Percentiles rank a stretch among this genome's conserved stretches.
These are phyloP conservation scores for Leccinum subgranulosum DNA, from an alignment of 768 basidiomycete genomes.

Conservation along the genomic window DNA sequence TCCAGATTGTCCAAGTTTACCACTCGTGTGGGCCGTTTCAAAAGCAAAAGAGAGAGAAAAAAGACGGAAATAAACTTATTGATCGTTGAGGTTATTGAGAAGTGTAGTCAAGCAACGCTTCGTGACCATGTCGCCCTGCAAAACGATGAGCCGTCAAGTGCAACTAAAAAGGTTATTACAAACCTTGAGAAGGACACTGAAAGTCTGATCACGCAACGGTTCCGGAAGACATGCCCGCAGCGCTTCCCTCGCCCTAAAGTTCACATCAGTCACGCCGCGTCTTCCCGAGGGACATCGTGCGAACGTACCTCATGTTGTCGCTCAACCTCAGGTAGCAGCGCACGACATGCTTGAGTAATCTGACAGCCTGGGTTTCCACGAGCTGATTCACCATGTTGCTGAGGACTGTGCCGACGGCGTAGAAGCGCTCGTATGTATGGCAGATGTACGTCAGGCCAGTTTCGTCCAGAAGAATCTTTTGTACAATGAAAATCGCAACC, in stretches of 20 bases:
- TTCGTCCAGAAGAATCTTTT: constrained; percentile 96
- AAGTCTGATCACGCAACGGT: constrained; percentile 91
- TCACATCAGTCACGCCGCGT: constrained; percentile 7
- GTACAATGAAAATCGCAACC: constrained; percentile 99
- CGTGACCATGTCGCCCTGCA: constrained; percentile 94
- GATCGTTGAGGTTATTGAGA: constrained; percentile 82
- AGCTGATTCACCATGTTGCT: constrained; percentile 99
- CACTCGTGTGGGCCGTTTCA: constrained; percentile 19
- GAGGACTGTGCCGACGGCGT: constrained; percentile 96
- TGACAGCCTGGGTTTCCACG: constrained; percentile 95
- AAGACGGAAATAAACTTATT: constrained; percentile 30
- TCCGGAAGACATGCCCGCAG: constrained; percentile 94
- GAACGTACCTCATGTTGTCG: constrained; percentile 85
- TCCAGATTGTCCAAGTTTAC: constrained; percentile 32
- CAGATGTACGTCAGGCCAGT: constrained; percentile 98
- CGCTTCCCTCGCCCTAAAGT: constrained; percentile 85
- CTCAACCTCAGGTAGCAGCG: constrained; percentile 94
- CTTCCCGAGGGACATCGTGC: constrained; percentile 7
- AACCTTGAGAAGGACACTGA: constrained; percentile 87
- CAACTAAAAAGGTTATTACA: constrained; percentile 11
- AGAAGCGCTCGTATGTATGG: constrained; percentile 99
- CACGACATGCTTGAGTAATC: constrained; percentile 96
- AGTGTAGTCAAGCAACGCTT: constrained; percentile 90
- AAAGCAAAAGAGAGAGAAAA: constrained; percentile 10
- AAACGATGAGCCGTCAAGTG: constrained; percentile 11